Evolutionary conservation across 1,284 basidiomycete species (phyloP).

Genomic region (Cutaneotrichosporon sp.): DNA sequence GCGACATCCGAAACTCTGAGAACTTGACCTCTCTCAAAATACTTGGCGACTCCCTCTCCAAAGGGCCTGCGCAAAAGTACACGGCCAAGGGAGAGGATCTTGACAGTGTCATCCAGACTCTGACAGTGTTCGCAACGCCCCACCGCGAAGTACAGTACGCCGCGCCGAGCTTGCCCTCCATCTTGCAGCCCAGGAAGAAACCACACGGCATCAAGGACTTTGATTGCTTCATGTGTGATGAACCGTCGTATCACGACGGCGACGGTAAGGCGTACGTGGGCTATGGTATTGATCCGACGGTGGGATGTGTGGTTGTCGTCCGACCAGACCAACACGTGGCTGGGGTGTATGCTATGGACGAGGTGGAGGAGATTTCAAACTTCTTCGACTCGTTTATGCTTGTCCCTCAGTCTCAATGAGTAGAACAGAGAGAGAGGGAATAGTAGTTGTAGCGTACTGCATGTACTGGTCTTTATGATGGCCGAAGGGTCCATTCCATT

Average conservation of each 20-base stretch:
- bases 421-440: too few species aligned
- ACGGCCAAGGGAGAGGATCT: conserved; percentile 41
- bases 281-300: conserved; percentile 46
- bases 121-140: conserved; percentile 26
- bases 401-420: conserved; percentile 7
- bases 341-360: conserved; percentile 22
- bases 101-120: conserved; percentile 30
- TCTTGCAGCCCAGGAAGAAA: conserved; percentile 22
- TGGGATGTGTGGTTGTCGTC: conserved; percentile 45
- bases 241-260: conserved; percentile 41
- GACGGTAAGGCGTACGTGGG: conserved; percentile 49
- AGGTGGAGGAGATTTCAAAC: conserved; percentile 6
- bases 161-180: conserved; percentile 16
- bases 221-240: conserved; percentile 40
- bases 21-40: conserved; percentile 55
- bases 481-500: too few species aligned
- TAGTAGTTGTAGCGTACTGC: too few species aligned
- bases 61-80: conserved; percentile 37
- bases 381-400: conserved; percentile 26
- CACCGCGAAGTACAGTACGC: conserved; percentile 25
- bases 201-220: conserved; percentile 25
- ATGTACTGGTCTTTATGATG: too few species aligned
- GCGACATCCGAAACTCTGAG: conserved; percentile 55
- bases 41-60: conserved; percentile 50
- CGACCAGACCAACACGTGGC: conserved; percentile 49